Evolutionary conservation across 768 basidiomycete species (phyloP).

Genomic region (Termitomyces titanicus): DNA sequence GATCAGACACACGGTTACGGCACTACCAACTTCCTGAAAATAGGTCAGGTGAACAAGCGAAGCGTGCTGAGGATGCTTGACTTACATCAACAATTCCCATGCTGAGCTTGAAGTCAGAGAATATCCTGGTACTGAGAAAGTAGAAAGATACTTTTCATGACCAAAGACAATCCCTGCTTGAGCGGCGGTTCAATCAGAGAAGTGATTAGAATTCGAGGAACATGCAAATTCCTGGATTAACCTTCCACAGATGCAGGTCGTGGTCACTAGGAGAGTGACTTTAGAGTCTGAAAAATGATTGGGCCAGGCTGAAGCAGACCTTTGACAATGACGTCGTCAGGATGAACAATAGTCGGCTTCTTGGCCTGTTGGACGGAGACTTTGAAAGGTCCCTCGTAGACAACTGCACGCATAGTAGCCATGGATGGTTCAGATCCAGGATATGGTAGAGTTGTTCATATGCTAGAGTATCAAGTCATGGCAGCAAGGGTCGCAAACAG

Average conservation of each 20-base stretch:
- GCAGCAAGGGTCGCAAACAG: too few species aligned
- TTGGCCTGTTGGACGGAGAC: constrained; percentile 44
- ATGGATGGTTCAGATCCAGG: constrained; percentile 4
- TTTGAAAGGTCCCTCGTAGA: constrained; percentile 47
- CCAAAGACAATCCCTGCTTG: constrained; percentile 49
- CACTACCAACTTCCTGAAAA: too few species aligned
- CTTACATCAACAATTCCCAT: constrained; percentile 49
- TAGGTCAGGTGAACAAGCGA: too few species aligned
- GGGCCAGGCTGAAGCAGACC: constrained; percentile 18
- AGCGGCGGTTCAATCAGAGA: constrained; percentile 32
- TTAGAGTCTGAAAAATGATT: neutral
- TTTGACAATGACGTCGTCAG: constrained; percentile 51
- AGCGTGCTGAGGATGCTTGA: too few species aligned
- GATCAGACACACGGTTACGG: too few species aligned
- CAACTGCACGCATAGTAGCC: constrained; percentile 47
- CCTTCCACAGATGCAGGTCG: constrained; percentile 52
- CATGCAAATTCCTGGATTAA: constrained; percentile 13
- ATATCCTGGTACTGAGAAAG: neutral
- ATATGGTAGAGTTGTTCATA: too few species aligned
- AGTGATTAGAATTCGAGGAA: neutral
- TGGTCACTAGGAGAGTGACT: constrained; percentile 34
- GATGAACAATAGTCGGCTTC: constrained; percentile 45
- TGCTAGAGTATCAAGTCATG: too few species aligned
- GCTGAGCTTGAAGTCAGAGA: constrained; percentile 16
- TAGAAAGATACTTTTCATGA: constrained; percentile 43